Evolutionary conservation across 208 protist species (phyloP), one percentile per base, ranked within the genome.

Genomic region (Borovskyia barvae): DNA sequence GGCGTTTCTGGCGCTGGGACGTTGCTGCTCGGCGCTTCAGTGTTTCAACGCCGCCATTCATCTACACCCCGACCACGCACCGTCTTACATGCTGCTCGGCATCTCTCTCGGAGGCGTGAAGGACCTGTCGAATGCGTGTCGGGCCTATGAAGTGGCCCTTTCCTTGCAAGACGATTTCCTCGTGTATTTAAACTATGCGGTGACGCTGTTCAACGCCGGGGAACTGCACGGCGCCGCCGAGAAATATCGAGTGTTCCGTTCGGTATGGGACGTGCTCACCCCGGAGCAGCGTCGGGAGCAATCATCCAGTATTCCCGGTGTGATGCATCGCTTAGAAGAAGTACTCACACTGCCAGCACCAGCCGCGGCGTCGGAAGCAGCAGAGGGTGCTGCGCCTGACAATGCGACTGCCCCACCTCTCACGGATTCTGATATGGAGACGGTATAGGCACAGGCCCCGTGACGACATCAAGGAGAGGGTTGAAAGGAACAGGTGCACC

Each of bases 1-100:
- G 20, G 89, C 97, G 2, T 96, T 97, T 58, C 59, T 98, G 33
- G 75, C 77, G 57, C 82, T 93, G 33, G 73, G 83, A 3, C 93
- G 96, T 49, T 96, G 89, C 74, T 95, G 93, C 20, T 98, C 94
- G 2, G 97, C 97, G 9, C 98, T 97, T 69, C 97, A 98, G 61
- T 93, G 95, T 70, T 77, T 99, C 26, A 94, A 83, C 25, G 78
- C 92, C 4, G 77, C 89, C 2, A 92, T 98, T 62, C 93, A 90
- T 37, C 58, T 99, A 29, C 82, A 98, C 55, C 68, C 74, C 2
- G 41, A 86, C 29, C 42, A 72, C 67, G 85, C 94, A 5, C 75
- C 82, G 3, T 58, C 85, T 14, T 98, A 93, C 72, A 97, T 98
- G 95, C 91, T 97, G 52, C 81, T 98, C 8, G 97, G 85, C 7